Base-by-base conservation (phyloP, 225 moss, liverwort and hornwort genomes). In the Marchantia paleacea region DNA sequence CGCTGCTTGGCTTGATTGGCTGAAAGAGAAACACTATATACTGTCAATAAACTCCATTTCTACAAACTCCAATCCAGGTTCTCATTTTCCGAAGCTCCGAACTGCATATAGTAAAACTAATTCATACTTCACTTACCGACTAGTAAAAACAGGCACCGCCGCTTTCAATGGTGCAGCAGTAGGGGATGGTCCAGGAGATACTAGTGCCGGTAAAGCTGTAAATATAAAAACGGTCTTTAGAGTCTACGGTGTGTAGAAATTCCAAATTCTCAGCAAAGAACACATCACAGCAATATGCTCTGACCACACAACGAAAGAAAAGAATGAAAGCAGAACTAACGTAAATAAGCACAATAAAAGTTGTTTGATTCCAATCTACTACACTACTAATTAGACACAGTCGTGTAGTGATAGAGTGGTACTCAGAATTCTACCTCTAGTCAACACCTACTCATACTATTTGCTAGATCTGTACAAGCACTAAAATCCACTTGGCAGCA, bases 1-100 rank as follows among this genome's bases (percentile, higher is more conserved):
- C 69, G 86, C 83, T 52, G 89, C 89, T 81, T 89, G 82, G 39
- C 87, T 89, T 73, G 82, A 72, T 71, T 88, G 93, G 84, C 95
- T 95, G 87, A 78, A 39, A 39, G 64, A 62, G 19, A 77, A 53
- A 25, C 9, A 72, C 16, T 12, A n/a, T 5, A 5, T 30, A 5
- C 66, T 28, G 25, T 67, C 26, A 73, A 39, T 39, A 39, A 39
- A 39, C 39, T 39, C 39, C 39, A 39, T 39, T 2, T 22, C 4
- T 71, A 5, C 49, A 50, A 10, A 20, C 4, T 16, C 19, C 26
- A n/a, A n/a, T n/a, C n/a, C n/a, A n/a, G n/a, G n/a, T n/a, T 22
- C 14, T 60, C 72, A 49, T 11, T 12, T 25, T 20, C 47, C 31
- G 8, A n/a, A 9, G 51, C 15, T 55, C 12, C 31, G 30, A 72